Evolutionary conservation across 495 filamentous ascomycete species (phyloP), one percentile per base, ranked within the genome.

Genomic region (Penicillium coprophilum): DNA sequence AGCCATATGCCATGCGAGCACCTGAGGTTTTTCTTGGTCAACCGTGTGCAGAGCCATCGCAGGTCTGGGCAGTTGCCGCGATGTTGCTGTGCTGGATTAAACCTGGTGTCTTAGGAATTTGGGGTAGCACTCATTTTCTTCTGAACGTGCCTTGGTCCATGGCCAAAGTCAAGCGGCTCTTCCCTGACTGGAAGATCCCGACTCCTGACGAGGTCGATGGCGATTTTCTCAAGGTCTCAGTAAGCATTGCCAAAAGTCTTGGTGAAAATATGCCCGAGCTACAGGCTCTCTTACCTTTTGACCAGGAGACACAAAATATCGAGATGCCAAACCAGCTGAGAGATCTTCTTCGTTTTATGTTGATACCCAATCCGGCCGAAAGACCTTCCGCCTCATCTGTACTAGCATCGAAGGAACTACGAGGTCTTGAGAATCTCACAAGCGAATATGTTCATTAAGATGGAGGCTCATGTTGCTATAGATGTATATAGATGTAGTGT

Each of bases 51-150:
- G 43, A 27, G 23, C 13, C 13, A 27, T 28, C 43, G 43, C 43
- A 45, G 23, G 43, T 45, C 43, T 27, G 43, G 43, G 43, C 43
- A n/a, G 41, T 44, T 44, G 41, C 20, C 13, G 41, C 41, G 41
- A 44, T 44, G 41, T 6, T 44, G n/a, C 41, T 44, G 24, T 27
- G 41, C 41, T 44, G 41, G 41, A 44, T 44, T 21, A 44, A 44
- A 44, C 41, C 41, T n/a, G 41, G 41, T 44, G 20, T 44, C 12
- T 27, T 44, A 1, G 41, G 41, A 4, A 2, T 13, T 2, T 44
- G 21, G 20, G 41, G 1, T 0, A 44, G 41, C 21, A 12, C 21
- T 15, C 12, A 15, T 44, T 12, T 12, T 10, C 8, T 44, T 11
- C 6, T 44, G 0, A 27, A 44, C 41, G 41, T 24, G 3, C 21